phyloP scores from a whole-genome alignment of 2,329 filamentous ascomycete species.

The Aspergillus aculeatinus region DNA sequence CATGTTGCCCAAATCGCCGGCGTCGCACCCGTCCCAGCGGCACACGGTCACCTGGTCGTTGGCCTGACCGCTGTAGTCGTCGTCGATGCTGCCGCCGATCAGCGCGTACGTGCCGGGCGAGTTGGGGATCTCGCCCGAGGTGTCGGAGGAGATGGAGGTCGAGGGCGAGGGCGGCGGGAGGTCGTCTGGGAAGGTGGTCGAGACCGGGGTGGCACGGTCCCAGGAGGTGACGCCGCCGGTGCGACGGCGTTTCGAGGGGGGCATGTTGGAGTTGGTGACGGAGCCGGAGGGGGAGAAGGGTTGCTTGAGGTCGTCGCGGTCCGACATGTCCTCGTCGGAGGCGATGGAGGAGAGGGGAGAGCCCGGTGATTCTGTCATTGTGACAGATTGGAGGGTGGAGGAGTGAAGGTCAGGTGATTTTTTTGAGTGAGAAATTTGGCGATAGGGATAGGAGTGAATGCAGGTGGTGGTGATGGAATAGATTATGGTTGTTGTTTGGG shows the following conservation, averaged over 20 bases:
- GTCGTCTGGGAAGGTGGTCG: slow-evolving; percentile 42
- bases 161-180: slow-evolving; percentile 49
- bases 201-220: slow-evolving; percentile 53
- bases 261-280: slow-evolving; percentile 41
- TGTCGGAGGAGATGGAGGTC: slow-evolving; percentile 84
- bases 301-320: slow-evolving; percentile 55
- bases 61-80: slow-evolving; percentile 68
- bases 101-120: slow-evolving; percentile 57
- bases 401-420: neutral
- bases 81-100: slow-evolving; percentile 43
- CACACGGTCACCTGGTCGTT: slow-evolving; percentile 77
- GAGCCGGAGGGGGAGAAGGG: slow-evolving; percentile 47
- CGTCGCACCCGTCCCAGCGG: slow-evolving; percentile 72
- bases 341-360: slow-evolving; percentile 66
- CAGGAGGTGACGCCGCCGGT: slow-evolving; percentile 45
- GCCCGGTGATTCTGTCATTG: slow-evolving; percentile 56
- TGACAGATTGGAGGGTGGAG: slow-evolving; percentile 15
- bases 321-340: slow-evolving; percentile 61
- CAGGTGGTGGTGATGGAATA: neutral
- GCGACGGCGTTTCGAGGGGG: slow-evolving; percentile 50
- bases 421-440: slow-evolving; percentile 1
- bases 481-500: slow-evolving; percentile 2
- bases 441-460: slow-evolving; percentile 3
- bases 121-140: slow-evolving; percentile 77
- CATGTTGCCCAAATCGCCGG: slow-evolving; percentile 74